Conservation (phyloP, 495 filamentous ascomycete genomes). For the Aspergillus sclerotiicarbonarius region DNA sequence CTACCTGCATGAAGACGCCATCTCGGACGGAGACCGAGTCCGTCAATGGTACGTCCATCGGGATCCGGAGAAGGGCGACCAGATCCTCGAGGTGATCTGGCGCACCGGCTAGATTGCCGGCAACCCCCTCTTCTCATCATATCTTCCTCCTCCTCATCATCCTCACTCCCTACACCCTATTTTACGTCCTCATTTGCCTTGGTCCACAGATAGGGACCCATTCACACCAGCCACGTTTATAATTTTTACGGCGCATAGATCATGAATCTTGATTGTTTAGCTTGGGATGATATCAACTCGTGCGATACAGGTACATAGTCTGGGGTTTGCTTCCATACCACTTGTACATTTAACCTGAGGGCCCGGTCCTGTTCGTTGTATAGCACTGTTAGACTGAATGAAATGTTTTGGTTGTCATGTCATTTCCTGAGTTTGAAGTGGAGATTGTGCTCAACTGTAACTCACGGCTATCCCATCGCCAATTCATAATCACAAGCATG, state of each 20-base stretch:
- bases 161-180: not conserved
- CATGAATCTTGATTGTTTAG: slow-evolving; percentile 16
- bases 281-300: slow-evolving; percentile 14
- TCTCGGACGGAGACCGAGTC: slow-evolving; percentile 30
- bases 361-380: not conserved
- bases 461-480: no score
- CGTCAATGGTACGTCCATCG: slow-evolving; percentile 44
- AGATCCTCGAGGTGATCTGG: slow-evolving; percentile 44
- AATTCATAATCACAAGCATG: not conserved
- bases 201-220: no score
- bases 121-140: not conserved
- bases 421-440: no score
- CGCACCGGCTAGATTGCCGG: slow-evolving; percentile 25
- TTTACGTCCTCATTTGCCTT: no score
- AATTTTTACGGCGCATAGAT: slow-evolving; percentile 22
- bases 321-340: slow-evolving; percentile 1
- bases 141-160: not conserved
- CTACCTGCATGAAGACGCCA: slow-evolving; percentile 33
- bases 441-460: no score
- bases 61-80: slow-evolving; percentile 32
- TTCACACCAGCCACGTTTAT: slow-evolving; percentile 11
- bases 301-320: slow-evolving; percentile 9
- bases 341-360: slow-evolving; percentile 10
- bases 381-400: not conserved
- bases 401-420: not conserved